A percentile compares a stretch with the other conserved stretches of the same genome.
These are phyloP conservation scores for Kodamaea sp. DNA, from an alignment of 1,139 yeast species.

Conservation along the genomic window DNA sequence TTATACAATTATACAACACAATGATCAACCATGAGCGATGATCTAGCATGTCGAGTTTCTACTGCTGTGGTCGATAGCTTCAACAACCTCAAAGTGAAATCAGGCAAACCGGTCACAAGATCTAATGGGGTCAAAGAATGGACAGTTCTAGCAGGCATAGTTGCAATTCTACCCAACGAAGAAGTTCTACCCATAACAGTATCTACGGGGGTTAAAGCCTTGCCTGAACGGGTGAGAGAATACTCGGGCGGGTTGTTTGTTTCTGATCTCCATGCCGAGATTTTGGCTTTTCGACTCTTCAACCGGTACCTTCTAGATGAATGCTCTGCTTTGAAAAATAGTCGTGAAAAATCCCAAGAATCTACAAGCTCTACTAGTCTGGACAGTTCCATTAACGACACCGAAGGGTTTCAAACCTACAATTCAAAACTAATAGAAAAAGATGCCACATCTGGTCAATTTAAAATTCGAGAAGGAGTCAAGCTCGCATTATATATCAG, in stretches of 20 bases:
- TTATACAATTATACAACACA: too few species aligned
- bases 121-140: constrained; percentile 74
- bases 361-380: too few species aligned
- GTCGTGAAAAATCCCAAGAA: constrained; percentile 2
- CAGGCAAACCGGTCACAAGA: constrained; percentile 59
- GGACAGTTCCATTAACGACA: constrained; percentile 21
- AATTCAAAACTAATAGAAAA: not conserved
- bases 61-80: constrained; percentile 20
- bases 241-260: constrained; percentile 60
- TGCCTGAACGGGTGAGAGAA: constrained; percentile 51
- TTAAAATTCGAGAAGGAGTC: constrained; percentile 31
- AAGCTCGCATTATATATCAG: constrained; percentile 65
- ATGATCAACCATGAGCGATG: not conserved
- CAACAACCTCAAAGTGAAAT: constrained; percentile 19
- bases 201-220: constrained; percentile 82
- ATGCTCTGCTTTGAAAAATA: constrained; percentile 12
- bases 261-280: constrained; percentile 91
- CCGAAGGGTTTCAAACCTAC: not conserved
- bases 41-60: constrained; percentile 11
- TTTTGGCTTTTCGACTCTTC: constrained; percentile 68
- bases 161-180: constrained; percentile 36
- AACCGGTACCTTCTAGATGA: constrained; percentile 47
- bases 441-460: constrained; percentile 21
- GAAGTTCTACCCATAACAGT: constrained; percentile 45
- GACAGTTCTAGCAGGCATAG: constrained; percentile 82